Base-by-base conservation (phyloP, 202 grass and related monocot genomes). In the Setaria italica region DNA sequence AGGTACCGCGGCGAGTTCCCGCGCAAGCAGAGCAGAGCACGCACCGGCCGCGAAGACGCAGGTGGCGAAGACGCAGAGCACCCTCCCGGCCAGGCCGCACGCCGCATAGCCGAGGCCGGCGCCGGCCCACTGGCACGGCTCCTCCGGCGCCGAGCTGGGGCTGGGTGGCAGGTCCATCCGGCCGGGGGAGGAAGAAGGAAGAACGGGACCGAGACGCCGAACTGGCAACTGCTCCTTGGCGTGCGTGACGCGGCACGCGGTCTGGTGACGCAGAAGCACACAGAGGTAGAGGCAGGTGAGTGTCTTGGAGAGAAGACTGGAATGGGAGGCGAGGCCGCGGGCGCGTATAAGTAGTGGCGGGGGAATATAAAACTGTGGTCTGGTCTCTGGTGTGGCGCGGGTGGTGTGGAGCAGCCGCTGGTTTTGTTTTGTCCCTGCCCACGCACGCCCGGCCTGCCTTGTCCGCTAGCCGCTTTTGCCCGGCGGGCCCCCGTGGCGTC, bases 31-130 rank as follows among this genome's bases (percentile, higher is more conserved):
- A 14, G 4, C 29, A 39, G 5, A n/a, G 57, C 72, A 65, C 78
- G 62, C 43, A 87, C 85, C 72, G 20, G 89, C 77, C 2, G 81
- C 82, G 65, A 91, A 89, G 84, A 72, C 60, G 87, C 90, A 92
- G 54, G 87, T 92, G 57, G 59, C 63, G 32, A 74, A 43, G 33
- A 35, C 85, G 80, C 84, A 89, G 77, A 89, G 80, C 47, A 89
- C 90, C 55, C 77, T 81, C 32, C 90, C 69, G 35, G 49, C 84
- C 3, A 89, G 3, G 17, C 63, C 80, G 50, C 65, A 14, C 70
- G 90, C 90, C 70, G 19, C 63, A 9, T 82, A 21, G 59, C 67
- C 78, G 51, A 73, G 32, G 7, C 51, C 68, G 53, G 82, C n/a
- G 53, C 72, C 72, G 34, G 87, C 11, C 53, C 76, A 77, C 51